These are phyloP conservation scores for Fusarium sp. DNA, from an alignment of 2,329 filamentous ascomycete species.

Conservation along the genomic window DNA sequence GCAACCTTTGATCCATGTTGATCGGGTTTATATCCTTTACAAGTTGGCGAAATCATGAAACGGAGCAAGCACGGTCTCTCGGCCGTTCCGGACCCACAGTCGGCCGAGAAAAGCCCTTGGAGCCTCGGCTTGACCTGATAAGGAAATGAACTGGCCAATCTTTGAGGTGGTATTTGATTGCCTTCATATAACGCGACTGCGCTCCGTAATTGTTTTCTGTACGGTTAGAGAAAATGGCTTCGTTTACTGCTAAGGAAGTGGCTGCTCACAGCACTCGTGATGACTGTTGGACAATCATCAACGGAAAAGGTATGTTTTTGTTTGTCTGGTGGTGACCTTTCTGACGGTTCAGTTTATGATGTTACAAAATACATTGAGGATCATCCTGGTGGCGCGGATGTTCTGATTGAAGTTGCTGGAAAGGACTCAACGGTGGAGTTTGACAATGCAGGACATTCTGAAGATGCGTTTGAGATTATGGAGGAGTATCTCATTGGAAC, in stretches of 20 bases:
- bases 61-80: constrained; percentile 18
- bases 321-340: not conserved
- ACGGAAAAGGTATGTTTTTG: constrained; percentile 60
- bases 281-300: constrained; percentile 65
- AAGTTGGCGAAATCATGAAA: not conserved
- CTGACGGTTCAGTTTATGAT: constrained; percentile 60
- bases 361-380: constrained; percentile 66
- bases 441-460: constrained; percentile 85
- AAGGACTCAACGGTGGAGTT: constrained; percentile 82
- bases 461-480: constrained; percentile 60
- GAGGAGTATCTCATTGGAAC: constrained; percentile 50
- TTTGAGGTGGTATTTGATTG: constrained; percentile 8
- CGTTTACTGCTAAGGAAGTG: constrained; percentile 52
- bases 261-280: constrained; percentile 57
- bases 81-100: constrained; percentile 31
- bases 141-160: constrained; percentile 4
- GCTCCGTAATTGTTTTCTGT: not conserved
- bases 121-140: constrained; percentile 23
- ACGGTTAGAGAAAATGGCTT: constrained; percentile 15
- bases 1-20: not conserved
- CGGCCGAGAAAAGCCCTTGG: constrained; percentile 36
- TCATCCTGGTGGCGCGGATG: constrained; percentile 78
- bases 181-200: constrained; percentile 7
- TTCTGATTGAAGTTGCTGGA: constrained; percentile 80
- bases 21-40: constrained; percentile 12